Evolutionary conservation across 306 rosid species (phyloP), one percentile per base, ranked within the genome.

Genomic region (Boehmeria nivea): DNA sequence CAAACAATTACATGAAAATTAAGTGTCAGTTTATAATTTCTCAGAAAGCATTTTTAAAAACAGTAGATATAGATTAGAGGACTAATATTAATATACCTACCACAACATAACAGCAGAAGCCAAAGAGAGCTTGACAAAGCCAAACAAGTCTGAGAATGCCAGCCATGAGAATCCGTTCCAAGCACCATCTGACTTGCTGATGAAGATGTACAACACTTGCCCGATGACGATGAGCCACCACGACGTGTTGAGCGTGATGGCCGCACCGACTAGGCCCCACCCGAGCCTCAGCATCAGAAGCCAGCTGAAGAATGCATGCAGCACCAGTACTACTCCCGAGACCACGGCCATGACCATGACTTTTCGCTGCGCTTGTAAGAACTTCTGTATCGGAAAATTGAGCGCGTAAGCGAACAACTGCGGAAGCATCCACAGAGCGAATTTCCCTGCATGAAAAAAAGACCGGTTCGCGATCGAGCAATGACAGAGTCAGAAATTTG

Each of bases 21-120:
- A n/a, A n/a, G n/a, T n/a, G n/a, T n/a, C n/a, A n/a, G n/a, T n/a
- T n/a, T n/a, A n/a, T n/a, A n/a, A n/a, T n/a, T n/a, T n/a, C n/a
- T n/a, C n/a, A n/a, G n/a, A n/a, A n/a, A n/a, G n/a, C n/a, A n/a
- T n/a, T n/a, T n/a, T n/a, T n/a, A n/a, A n/a, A n/a, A n/a, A n/a
- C n/a, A n/a, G n/a, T n/a, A n/a, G n/a, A n/a, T n/a, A n/a, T n/a
- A n/a, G n/a, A n/a, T n/a, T n/a, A n/a, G n/a, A n/a, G n/a, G n/a
- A n/a, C n/a, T n/a, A n/a, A n/a, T n/a, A n/a, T n/a, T 40, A 61
- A 25, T 26, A n/a, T 46, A 31, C 31, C 25, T 76, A 86, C 95
- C 95, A 86, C 42, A 86, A 63, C 95, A 83, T 86, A 17, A 83
- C 57, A 47, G 95, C 91, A 38, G 95, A 86, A 69, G 91, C 82